These are phyloP conservation scores for Fusarium sp. DNA, from an alignment of 2,329 filamentous ascomycete genomes.

Conservation along the genomic window DNA sequence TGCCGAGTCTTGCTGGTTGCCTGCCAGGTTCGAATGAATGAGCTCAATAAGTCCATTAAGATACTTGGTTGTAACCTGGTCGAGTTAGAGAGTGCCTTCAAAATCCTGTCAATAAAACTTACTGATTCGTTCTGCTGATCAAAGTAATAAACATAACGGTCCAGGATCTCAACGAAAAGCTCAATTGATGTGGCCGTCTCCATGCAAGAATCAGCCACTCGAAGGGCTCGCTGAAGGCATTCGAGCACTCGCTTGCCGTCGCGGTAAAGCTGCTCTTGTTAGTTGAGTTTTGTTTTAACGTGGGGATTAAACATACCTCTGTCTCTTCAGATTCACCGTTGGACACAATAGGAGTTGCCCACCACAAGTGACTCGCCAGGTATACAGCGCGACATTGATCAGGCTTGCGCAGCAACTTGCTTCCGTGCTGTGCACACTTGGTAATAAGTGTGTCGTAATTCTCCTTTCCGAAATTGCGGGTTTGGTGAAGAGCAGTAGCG, in stretches of 20 bases:
- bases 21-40: conserved; percentile 94
- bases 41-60: conserved; percentile 97
- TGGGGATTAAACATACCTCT: conserved; percentile 65
- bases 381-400: conserved; percentile 98
- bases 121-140: conserved; percentile 98
- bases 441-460: conserved; percentile 99
- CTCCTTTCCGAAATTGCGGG: conserved; percentile 91
- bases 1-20: conserved; percentile 83
- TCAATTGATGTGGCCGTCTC: conserved; percentile 97
- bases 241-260: conserved; percentile 97
- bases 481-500: conserved; percentile 87
- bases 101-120: conserved; percentile 45
- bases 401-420: conserved; percentile 96
- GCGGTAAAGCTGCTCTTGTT: conserved; percentile 80
- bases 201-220: conserved; percentile 99
- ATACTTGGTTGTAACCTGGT: conserved; percentile 90
- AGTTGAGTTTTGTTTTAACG: conserved; percentile 28
- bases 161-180: conserved; percentile 97
- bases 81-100: conserved; percentile 27
- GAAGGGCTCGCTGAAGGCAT: conserved; percentile 92
- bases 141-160: conserved; percentile 99
- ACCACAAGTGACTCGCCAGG: conserved; percentile 96
- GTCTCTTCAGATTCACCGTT: conserved; percentile 85
- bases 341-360: conserved; percentile 86
- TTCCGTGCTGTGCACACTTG: conserved; percentile 95